phyloP scores from a whole-genome alignment of 129 eudicot genomes.

The Oenanthe sinensis region DNA sequence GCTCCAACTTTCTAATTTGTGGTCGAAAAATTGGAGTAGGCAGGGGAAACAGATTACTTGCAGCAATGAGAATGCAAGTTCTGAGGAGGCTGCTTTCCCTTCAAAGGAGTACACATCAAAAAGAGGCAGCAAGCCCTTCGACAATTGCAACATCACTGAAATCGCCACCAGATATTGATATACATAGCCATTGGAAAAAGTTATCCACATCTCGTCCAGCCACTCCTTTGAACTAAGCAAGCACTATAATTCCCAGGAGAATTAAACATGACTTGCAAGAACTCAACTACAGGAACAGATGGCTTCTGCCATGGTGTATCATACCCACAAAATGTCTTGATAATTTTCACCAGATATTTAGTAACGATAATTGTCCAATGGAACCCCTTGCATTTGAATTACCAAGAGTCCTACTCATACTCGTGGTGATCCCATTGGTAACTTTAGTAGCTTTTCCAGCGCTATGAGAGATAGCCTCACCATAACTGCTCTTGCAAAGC shows the following conservation, averaged over 20 bases:
- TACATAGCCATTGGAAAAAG: slow-evolving; percentile 69
- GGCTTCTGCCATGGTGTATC: too few species aligned
- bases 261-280: slow-evolving; percentile 58
- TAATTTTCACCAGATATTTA: too few species aligned
- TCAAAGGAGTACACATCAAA: slow-evolving; percentile 67
- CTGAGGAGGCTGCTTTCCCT: slow-evolving; percentile 51
- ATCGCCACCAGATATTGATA: slow-evolving; percentile 79
- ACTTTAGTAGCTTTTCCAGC: too few species aligned
- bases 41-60: slow-evolving; percentile 86
- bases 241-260: slow-evolving; percentile 77
- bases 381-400: too few species aligned
- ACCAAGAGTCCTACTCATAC: too few species aligned
- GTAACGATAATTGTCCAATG: too few species aligned
- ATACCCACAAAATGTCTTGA: too few species aligned
- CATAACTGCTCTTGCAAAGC: too few species aligned
- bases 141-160: slow-evolving; percentile 85
- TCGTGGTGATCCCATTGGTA: too few species aligned
- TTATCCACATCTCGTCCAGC: slow-evolving; percentile 83
- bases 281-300: slow-evolving; percentile 38
- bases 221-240: slow-evolving; percentile 68
- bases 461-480: too few species aligned
- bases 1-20: slow-evolving; percentile 44
- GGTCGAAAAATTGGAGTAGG: slow-evolving; percentile 91
- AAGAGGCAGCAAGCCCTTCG: slow-evolving; percentile 89
- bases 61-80: slow-evolving; percentile 77